These are phyloP conservation scores for Begonia masoniana DNA, from an alignment of 306 rosid species.

Conservation along the genomic window DNA sequence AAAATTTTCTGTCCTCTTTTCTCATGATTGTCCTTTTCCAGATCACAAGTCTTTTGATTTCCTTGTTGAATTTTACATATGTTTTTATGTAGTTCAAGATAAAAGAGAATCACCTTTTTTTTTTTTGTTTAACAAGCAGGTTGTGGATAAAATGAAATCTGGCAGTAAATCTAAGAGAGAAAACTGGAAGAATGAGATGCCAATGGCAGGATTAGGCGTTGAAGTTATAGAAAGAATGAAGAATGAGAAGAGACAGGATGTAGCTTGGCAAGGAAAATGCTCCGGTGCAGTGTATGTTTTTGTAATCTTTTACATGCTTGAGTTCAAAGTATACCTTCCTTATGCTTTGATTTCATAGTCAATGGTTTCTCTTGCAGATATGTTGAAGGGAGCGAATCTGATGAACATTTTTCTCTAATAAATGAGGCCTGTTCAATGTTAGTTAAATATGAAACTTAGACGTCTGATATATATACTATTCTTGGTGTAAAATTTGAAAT, in stretches of 20 bases:
- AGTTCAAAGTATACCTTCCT: not conserved
- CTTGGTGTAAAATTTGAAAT: no score
- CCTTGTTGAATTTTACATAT: no score
- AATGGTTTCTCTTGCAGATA: slow-evolving; percentile 34
- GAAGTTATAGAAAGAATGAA: slow-evolving; percentile 57
- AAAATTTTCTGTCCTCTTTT: no score
- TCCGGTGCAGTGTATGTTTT: slow-evolving; percentile 90
- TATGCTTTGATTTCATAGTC: slow-evolving; percentile 5
- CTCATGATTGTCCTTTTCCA: no score
- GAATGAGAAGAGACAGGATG: slow-evolving; percentile 61
- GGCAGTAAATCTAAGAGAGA: slow-evolving; percentile 59
- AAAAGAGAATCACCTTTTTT: no score
- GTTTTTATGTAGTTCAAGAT: no score
- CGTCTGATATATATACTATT: slow-evolving; percentile 1
- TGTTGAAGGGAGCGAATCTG: slow-evolving; percentile 75
- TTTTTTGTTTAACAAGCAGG: slow-evolving; percentile 29
- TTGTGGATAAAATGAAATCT: slow-evolving; percentile 68
- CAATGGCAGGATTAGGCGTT: slow-evolving; percentile 47
- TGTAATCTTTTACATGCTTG: slow-evolving; percentile 2
- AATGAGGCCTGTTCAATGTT: slow-evolving; percentile 94
- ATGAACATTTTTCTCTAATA: slow-evolving; percentile 72
- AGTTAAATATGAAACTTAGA: slow-evolving; percentile 38
- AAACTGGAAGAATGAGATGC: slow-evolving; percentile 67
- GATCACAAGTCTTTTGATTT: no score
- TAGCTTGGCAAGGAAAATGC: slow-evolving; percentile 92